phyloP scores from a whole-genome alignment of 306 rosid genomes.

The Trifolium repens region DNA sequence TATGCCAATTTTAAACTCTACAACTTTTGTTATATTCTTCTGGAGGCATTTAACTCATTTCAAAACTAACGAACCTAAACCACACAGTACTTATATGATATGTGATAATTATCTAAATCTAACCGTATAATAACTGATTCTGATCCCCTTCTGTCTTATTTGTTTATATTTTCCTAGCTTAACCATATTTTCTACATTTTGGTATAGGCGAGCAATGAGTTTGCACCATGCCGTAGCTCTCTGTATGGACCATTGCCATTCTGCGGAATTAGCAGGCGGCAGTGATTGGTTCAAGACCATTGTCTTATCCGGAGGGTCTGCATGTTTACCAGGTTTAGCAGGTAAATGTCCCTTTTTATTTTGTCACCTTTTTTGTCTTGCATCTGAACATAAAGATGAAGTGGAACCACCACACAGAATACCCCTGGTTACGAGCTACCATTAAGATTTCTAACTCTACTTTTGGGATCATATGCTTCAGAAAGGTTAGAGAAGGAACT shows the following conservation, averaged over 20 bases:
- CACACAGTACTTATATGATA: not conserved
- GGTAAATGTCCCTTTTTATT: slow-evolving; percentile 48
- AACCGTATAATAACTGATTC: not conserved
- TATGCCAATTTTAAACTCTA: not conserved
- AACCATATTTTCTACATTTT: slow-evolving; percentile 39
- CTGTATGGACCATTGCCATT: slow-evolving; percentile 82
- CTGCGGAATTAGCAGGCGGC: slow-evolving; percentile 66
- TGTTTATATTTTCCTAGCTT: slow-evolving; percentile 18
- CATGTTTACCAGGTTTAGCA: slow-evolving; percentile 91
- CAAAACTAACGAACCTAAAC: slow-evolving; percentile 1
- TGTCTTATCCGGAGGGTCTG: slow-evolving; percentile 78
- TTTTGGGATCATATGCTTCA: slow-evolving; percentile 47
- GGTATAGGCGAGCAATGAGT: slow-evolving; percentile 75
- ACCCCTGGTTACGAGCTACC: not conserved
- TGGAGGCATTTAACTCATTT: not conserved
- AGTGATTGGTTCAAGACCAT: slow-evolving; percentile 80
- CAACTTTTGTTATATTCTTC: not conserved
- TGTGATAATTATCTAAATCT: slow-evolving; percentile 4
- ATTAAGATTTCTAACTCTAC: slow-evolving; percentile 30
- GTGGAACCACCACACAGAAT: slow-evolving; percentile 5
- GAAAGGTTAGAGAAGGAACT: slow-evolving; percentile 83
- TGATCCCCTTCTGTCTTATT: not conserved
- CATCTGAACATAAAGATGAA: slow-evolving; percentile 21
- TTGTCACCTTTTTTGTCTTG: slow-evolving; percentile 5
- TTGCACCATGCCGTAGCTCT: slow-evolving; percentile 91